Conservation (phyloP, 169 alveolate genomes). For the Perkinsus marinus region DNA sequence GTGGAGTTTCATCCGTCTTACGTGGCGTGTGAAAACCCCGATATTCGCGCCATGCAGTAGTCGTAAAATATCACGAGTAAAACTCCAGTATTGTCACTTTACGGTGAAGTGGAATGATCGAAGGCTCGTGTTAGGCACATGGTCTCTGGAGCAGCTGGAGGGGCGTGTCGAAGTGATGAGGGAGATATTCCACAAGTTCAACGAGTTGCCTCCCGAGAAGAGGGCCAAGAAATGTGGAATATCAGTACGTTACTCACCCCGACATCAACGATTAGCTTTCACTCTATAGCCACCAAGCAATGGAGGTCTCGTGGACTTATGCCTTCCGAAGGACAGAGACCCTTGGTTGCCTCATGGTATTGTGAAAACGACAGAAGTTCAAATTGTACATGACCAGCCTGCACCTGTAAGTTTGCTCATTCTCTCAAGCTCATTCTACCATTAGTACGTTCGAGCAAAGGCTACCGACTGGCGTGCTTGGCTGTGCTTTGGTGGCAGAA, state of each 20-base stretch:
- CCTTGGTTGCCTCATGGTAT: not conserved
- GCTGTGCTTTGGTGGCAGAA: not conserved
- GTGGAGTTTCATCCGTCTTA: no score
- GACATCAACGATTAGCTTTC: not conserved
- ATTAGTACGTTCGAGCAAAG: not conserved
- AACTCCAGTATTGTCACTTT: no score
- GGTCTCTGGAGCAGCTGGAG: not conserved
- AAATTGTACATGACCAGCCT: not conserved
- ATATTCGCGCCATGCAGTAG: no score
- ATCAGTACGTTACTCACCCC: not conserved
- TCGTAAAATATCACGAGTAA: no score
- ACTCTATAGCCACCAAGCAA: not conserved
- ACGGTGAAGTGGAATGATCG: no score
- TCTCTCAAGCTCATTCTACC: not conserved
- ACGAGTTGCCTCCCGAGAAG: not conserved
- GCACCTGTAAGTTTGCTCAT: not conserved
- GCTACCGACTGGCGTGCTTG: not conserved
- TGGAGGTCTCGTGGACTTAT: not conserved
- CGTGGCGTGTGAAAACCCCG: no score
- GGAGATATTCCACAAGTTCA: not conserved
- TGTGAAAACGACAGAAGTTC: not conserved
- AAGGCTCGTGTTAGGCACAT: not conserved
- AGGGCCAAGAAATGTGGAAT: not conserved
- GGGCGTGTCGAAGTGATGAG: not conserved
- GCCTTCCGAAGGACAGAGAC: not conserved